Conservation (phyloP, 2,329 filamentous ascomycete genomes). For the Pleurostoma richardsiae region DNA sequence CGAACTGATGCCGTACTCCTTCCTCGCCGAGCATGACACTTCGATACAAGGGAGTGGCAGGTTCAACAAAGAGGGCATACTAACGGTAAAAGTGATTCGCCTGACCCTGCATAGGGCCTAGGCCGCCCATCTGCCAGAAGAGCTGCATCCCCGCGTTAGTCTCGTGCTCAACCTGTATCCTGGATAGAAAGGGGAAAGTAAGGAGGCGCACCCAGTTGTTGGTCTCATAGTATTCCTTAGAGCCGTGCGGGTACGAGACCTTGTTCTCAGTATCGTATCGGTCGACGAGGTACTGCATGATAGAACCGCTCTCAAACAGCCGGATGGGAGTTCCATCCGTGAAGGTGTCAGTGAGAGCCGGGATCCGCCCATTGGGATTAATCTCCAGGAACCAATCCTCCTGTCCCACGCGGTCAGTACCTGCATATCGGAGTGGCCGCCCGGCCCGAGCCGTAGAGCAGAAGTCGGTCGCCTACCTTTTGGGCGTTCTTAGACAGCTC, state of each 20-base stretch:
- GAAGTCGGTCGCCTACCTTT: constrained; percentile 30
- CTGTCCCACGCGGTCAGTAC: neutral
- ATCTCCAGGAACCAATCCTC: constrained; percentile 64
- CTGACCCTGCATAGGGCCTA: constrained; percentile 81
- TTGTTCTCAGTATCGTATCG: constrained; percentile 75
- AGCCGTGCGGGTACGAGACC: constrained; percentile 68
- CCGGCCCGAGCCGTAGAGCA: neutral
- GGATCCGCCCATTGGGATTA: constrained; percentile 74
- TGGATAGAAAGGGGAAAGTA: neutral
- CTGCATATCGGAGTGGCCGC: no score
- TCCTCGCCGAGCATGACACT: no score
- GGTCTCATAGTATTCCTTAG: constrained; percentile 69
- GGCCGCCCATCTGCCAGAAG: constrained; percentile 74
- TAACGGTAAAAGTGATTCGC: constrained; percentile 72
- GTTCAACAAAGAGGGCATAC: constrained; percentile 10
- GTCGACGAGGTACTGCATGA: constrained; percentile 74
- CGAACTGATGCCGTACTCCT: no score
- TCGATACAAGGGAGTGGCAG: neutral
- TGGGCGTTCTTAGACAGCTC: constrained; percentile 57
- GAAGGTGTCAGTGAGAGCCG: constrained; percentile 73
- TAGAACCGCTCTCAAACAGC: constrained; percentile 75
- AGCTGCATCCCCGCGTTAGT: constrained; percentile 26
- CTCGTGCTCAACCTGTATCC: neutral
- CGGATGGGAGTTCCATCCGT: constrained; percentile 64
- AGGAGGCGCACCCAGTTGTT: constrained; percentile 60